Evolutionary conservation across 2,329 filamentous ascomycete genomes (phyloP).

Genomic region (Gaeumannomyces sp.): DNA sequence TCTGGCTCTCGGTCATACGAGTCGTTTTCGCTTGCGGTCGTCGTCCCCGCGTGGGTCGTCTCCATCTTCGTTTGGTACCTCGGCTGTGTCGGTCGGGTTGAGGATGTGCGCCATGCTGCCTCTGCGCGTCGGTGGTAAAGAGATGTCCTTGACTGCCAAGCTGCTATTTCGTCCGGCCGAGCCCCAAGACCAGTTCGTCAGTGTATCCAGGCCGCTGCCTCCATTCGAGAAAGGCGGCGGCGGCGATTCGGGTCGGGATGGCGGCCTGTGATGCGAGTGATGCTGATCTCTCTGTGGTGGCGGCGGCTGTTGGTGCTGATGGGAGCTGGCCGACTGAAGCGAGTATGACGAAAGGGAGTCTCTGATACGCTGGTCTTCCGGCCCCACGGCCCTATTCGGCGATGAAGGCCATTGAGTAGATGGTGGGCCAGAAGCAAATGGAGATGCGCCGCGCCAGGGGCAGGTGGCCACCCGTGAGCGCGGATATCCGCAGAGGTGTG

Average conservation of each 20-base stretch:
- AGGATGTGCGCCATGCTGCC: constrained; percentile 59
- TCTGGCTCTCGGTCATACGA: constrained; percentile 31
- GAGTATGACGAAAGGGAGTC: constrained; percentile 54
- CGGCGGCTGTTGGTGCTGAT: background rate
- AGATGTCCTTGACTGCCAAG: constrained; percentile 46
- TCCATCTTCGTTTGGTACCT: constrained; percentile 47
- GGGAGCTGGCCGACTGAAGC: constrained; percentile 29
- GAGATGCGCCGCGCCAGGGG: constrained; percentile 39
- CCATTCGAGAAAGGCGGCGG: constrained; percentile 44
- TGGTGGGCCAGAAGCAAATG: constrained; percentile 58
- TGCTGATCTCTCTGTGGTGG: background rate
- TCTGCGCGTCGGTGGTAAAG: constrained; percentile 48
- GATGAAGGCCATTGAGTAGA: constrained; percentile 49
- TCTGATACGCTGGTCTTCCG: constrained; percentile 49
- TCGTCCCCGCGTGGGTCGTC: constrained; percentile 50
- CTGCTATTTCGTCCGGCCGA: constrained; percentile 39
- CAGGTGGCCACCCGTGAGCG: constrained; percentile 70
- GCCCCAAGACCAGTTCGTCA: constrained; percentile 53
- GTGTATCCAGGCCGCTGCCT: constrained; percentile 30
- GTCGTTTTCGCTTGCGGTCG: constrained; percentile 56
- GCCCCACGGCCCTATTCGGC: constrained; percentile 36
- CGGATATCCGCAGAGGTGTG: constrained; percentile 97
- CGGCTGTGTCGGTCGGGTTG: constrained; percentile 52
- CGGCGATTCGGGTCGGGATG: constrained; percentile 48
- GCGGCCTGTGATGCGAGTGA: constrained; percentile 27